Base-by-base conservation (phyloP, 768 basidiomycete species). In the Tricholoma furcatifolium region DNA sequence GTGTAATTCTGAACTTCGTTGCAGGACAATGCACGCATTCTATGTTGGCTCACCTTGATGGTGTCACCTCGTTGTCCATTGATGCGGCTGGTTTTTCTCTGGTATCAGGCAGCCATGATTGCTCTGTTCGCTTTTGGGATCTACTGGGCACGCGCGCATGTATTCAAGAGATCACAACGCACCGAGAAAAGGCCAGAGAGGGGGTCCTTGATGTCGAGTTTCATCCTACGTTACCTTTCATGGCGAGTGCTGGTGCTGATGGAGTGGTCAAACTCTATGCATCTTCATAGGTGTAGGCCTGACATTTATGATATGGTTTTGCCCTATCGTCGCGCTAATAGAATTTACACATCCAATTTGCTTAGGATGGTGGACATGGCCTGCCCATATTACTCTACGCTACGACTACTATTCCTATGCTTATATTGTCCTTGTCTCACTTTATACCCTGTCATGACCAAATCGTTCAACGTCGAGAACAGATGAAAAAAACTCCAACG, bases 161-260 rank as follows among this genome's bases (percentile, higher is more conserved):
- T 66, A 71, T 93, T 12, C 95, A 98, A 62, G 97, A 98, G 68
- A 81, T 91, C 54, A 87, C 90, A 30, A 83, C 82, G 34, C 97
- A 98, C 72, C 83, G 96, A 43, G 83, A 87, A 73, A 96, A 95
- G 70, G 88, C 85, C 38, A 80, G 84, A 47, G 94, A 98, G 68
- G 97, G 97, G 36, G 92, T 96, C 18, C 75, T 97, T 57, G 91
- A 85, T 60, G 87, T 96, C 11, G 85, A 88, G 57, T 90, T 90
- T 71, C 90, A 93, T 65, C 84, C 87, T 11, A 81, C 87, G 54
- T 69, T 94, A 51, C 88, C 90, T 24, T 84, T 94, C 64, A 84
- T 97, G 80, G 92, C 88, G 14, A 96, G 91, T 67, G 91, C 91
- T 17, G 96, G 96, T n/a, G 92, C 93, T 11, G 96, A 98, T 70